phyloP scores from a whole-genome alignment of 2,329 filamentous ascomycete species.

The Fusarium sp. region DNA sequence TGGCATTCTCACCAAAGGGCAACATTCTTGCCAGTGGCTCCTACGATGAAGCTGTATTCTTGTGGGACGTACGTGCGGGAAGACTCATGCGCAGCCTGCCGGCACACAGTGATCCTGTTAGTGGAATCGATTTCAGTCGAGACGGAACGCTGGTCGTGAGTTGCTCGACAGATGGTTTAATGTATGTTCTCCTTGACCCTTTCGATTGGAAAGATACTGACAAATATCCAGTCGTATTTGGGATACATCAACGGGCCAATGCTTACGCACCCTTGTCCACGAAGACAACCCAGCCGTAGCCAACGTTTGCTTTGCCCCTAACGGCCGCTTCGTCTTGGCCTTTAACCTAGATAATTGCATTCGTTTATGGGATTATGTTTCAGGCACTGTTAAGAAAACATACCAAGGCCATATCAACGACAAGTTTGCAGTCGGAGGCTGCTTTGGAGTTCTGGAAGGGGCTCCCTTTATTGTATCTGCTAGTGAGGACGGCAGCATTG shows the following conservation, averaged over 20 bases:
- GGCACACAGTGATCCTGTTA: conserved; percentile 94
- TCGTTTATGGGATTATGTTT: conserved; percentile 93
- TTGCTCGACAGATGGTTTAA: conserved; percentile 90
- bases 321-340: conserved; percentile 91
- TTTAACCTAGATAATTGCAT: conserved; percentile 92
- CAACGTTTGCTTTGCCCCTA: conserved; percentile 91
- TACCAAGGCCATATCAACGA: conserved; percentile 93
- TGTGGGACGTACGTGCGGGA: conserved; percentile 94
- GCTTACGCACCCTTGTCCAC: conserved; percentile 91
- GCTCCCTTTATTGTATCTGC: conserved; percentile 78
- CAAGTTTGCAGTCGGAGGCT: conserved; percentile 84
- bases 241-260: conserved; percentile 96
- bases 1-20: conserved; percentile 97
- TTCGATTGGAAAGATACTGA: conserved; percentile 28
- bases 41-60: conserved; percentile 95
- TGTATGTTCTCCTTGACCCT: conserved; percentile 61
- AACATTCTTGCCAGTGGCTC: conserved; percentile 96
- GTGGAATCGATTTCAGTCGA: conserved; percentile 89
- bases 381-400: conserved; percentile 92
- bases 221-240: conserved; percentile 75
- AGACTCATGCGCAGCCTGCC: conserved; percentile 89
- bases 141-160: conserved; percentile 94
- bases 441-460: conserved; percentile 72
- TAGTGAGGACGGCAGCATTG: conserved; percentile 85
- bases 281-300: conserved; percentile 94